These are phyloP conservation scores for Chalciporus sphaerocephalus DNA, from an alignment of 768 basidiomycete genomes.

Conservation along the genomic window DNA sequence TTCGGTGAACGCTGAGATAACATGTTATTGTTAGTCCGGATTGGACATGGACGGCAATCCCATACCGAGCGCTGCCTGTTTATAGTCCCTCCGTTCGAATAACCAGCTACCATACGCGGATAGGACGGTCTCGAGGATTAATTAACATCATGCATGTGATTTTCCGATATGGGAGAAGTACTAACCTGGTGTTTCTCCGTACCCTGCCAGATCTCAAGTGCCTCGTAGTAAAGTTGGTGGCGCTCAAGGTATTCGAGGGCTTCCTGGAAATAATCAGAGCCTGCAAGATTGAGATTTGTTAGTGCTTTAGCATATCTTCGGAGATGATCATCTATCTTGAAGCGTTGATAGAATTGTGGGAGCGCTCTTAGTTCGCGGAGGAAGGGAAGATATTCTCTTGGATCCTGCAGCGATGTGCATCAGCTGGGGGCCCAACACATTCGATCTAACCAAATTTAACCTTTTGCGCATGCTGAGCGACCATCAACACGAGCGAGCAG, in stretches of 20 bases:
- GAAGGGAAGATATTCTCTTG: slow-evolving; percentile 96
- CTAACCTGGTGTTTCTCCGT: slow-evolving; percentile 61
- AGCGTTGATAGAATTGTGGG: slow-evolving; percentile 78
- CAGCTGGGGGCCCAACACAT: too few relatives aligned
- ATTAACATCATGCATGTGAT: slow-evolving; percentile 4
- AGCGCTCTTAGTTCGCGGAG: slow-evolving; percentile 76
- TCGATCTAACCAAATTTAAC: too few relatives aligned
- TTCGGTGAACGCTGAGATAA: slow-evolving; percentile 62
- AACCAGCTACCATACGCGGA: slow-evolving; percentile 83
- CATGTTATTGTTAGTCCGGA: slow-evolving; percentile 5
- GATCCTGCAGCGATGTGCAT: too few relatives aligned
- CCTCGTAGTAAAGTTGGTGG: slow-evolving; percentile 70
- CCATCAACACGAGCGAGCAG: slow-evolving; percentile 84
- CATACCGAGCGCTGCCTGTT: slow-evolving; percentile 77
- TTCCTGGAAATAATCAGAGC: slow-evolving; percentile 69
- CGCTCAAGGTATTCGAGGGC: slow-evolving; percentile 74
- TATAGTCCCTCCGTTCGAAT: slow-evolving; percentile 78
- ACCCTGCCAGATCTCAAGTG: slow-evolving; percentile 68
- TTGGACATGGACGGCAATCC: background rate
- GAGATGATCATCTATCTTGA: slow-evolving; percentile 90
- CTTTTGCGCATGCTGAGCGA: slow-evolving; percentile 97
- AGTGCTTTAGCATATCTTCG: slow-evolving; percentile 73
- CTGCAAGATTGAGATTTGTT: slow-evolving; percentile 67
- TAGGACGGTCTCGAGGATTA: slow-evolving; percentile 52
- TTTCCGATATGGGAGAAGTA: background rate